These are phyloP conservation scores for Chlorella sp. DNA, from an alignment of 139 green algal genomes.

Conservation along the genomic window DNA sequence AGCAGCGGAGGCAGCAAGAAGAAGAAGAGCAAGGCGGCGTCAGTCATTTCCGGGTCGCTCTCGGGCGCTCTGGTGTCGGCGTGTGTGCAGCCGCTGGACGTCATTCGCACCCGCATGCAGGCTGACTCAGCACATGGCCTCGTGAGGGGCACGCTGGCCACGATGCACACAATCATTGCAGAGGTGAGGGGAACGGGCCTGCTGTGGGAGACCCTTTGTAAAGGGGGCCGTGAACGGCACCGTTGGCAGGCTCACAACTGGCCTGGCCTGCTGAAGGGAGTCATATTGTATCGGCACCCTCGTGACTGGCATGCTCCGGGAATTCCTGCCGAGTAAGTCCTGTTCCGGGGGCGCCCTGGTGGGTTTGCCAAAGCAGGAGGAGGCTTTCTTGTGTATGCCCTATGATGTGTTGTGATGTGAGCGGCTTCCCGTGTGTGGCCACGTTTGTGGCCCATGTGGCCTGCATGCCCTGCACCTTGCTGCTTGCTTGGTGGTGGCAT, in stretches of 20 bases:
- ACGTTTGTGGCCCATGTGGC: too few relatives aligned
- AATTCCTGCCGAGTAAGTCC: neutral
- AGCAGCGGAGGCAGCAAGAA: neutral
- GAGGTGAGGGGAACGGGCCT: slow-evolving; percentile 43
- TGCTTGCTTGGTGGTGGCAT: too few relatives aligned
- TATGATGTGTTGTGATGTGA: too few relatives aligned
- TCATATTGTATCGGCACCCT: too few relatives aligned
- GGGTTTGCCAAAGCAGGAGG: neutral
- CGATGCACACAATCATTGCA: slow-evolving; percentile 51
- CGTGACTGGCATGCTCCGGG: too few relatives aligned
- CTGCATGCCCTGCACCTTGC: too few relatives aligned
- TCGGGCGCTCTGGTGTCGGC: slow-evolving; percentile 66
- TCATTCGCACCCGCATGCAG: slow-evolving; percentile 89
- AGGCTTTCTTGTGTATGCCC: neutral
- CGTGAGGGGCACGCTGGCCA: slow-evolving; percentile 40
- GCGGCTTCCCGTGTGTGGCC: too few relatives aligned
- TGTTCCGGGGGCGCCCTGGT: neutral
- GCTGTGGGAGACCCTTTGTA: neutral
- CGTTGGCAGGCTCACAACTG: too few relatives aligned
- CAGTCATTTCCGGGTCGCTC: slow-evolving; percentile 55
- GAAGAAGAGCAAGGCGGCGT: slow-evolving; percentile 48
- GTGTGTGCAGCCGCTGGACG: slow-evolving; percentile 84
- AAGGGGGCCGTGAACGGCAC: too few relatives aligned
- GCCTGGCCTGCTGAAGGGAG: neutral
- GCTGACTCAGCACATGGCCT: slow-evolving; percentile 66